These are phyloP conservation scores for Dactylellina haptotyla DNA, from an alignment of 2,329 filamentous ascomycete genomes.

Conservation along the genomic window DNA sequence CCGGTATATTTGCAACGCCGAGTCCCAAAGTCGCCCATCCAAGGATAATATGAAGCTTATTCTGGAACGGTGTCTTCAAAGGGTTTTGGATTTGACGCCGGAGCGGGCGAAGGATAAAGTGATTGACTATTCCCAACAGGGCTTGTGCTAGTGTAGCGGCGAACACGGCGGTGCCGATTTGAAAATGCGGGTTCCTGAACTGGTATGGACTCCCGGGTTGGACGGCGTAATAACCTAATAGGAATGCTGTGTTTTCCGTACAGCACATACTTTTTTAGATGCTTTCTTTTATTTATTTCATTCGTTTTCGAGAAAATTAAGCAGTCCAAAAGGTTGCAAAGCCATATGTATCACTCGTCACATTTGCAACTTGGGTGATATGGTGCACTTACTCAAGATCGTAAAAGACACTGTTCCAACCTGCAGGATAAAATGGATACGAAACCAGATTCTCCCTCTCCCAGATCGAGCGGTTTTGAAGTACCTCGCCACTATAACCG, in stretches of 20 bases:
- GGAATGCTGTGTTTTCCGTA: constrained; percentile 25
- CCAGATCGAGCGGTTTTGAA: constrained; percentile 33
- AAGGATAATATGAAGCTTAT: constrained; percentile 40
- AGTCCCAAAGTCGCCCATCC: constrained; percentile 39
- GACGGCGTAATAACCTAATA: constrained; percentile 45
- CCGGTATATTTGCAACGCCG: constrained; percentile 40
- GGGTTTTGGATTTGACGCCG: constrained; percentile 27
- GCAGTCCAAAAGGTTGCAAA: not conserved
- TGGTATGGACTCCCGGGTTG: constrained; percentile 38
- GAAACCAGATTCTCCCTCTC: constrained; percentile 41
- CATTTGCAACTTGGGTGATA: not conserved
- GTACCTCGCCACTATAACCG: constrained; percentile 42
- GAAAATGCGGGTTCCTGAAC: constrained; percentile 47
- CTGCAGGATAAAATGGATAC: constrained; percentile 41
- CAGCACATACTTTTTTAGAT: not conserved
- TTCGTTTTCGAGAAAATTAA: too few species aligned
- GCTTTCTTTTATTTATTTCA: too few species aligned
- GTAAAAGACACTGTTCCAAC: constrained; percentile 32
- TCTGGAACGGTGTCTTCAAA: constrained; percentile 42
- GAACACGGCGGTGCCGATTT: constrained; percentile 39
- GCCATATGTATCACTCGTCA: too few species aligned
- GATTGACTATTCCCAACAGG: constrained; percentile 34
- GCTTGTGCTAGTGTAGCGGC: constrained; percentile 35
- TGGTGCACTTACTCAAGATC: constrained; percentile 38
- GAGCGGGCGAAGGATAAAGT: constrained; percentile 33